phyloP scores from a whole-genome alignment of 495 filamentous ascomycete species.

The Penicillium tannophilum region DNA sequence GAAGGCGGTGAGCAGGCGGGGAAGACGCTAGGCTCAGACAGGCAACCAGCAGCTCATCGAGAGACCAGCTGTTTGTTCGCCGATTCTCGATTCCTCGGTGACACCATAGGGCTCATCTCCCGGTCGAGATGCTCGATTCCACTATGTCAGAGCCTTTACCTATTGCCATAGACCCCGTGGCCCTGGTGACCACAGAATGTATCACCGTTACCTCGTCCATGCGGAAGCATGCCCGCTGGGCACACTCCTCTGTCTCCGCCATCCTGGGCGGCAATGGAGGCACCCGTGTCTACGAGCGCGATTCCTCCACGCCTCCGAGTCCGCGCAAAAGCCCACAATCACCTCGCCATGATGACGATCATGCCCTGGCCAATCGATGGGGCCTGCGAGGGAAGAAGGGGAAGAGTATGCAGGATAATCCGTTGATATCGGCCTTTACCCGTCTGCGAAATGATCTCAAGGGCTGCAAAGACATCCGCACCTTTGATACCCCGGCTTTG shows the following conservation, averaged over 20 bases:
- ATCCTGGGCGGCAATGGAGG: conserved; percentile 83
- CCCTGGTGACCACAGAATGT: conserved; percentile 97
- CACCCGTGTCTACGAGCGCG: conserved; percentile 47
- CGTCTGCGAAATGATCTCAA: conserved; percentile 85
- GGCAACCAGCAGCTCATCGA: conserved; percentile 30
- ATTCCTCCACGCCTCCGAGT: conserved; percentile 41
- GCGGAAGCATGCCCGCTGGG: conserved; percentile 96
- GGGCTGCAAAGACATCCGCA: conserved; percentile 88
- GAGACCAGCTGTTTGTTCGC: conserved; percentile 36
- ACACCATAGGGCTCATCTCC: conserved; percentile 28
- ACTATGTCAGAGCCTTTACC: conserved; percentile 47
- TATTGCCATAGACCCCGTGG: conserved; percentile 91
- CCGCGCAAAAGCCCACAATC: conserved; percentile 35
- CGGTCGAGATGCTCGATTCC: conserved; percentile 31
- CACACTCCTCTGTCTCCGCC: conserved; percentile 93
- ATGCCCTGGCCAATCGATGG: conserved; percentile 69
- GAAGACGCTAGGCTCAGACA: conserved; percentile 27
- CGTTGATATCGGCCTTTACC: conserved; percentile 93
- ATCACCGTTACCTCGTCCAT: conserved; percentile 97
- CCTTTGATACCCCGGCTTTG: conserved; percentile 86
- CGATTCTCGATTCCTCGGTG: conserved; percentile 22
- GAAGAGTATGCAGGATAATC: conserved; percentile 98
- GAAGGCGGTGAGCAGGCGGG: conserved; percentile 32
- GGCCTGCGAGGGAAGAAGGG: conserved; percentile 94
- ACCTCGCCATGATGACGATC: conserved; percentile 47